Conservation (phyloP, 2,329 filamentous ascomycete genomes). For the Decorospora gaudefroyi region DNA sequence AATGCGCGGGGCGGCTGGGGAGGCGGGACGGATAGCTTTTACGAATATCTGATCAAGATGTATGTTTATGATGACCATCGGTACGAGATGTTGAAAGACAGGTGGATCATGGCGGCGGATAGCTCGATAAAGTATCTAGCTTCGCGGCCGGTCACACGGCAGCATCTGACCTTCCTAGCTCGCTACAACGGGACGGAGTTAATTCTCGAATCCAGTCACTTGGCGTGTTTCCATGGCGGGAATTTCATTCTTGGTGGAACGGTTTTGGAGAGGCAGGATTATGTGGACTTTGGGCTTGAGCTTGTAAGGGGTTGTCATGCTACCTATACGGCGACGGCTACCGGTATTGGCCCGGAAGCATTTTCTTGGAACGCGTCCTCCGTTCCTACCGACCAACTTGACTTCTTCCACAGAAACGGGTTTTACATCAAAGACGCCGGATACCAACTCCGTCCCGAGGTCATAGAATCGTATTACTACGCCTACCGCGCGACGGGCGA, state of each 20-base stretch:
- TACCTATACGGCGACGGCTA: slow-evolving; percentile 70
- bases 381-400: slow-evolving; percentile 48
- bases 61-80: slow-evolving; percentile 73
- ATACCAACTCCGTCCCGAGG: slow-evolving; percentile 78
- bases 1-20: slow-evolving; percentile 75
- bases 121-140: slow-evolving; percentile 73
- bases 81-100: slow-evolving; percentile 69
- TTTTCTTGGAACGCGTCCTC: slow-evolving; percentile 47
- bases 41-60: slow-evolving; percentile 93
- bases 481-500: slow-evolving; percentile 80
- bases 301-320: slow-evolving; percentile 74
- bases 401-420: slow-evolving; percentile 68
- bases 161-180: slow-evolving; percentile 74
- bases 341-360: slow-evolving; percentile 75
- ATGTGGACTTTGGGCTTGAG: slow-evolving; percentile 73
- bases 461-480: slow-evolving; percentile 84
- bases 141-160: slow-evolving; percentile 67
- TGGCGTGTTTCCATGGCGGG: slow-evolving; percentile 83
- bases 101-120: slow-evolving; percentile 74
- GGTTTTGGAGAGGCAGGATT: slow-evolving; percentile 66
- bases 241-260: slow-evolving; percentile 83
- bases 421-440: slow-evolving; percentile 68
- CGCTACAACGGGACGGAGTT: slow-evolving; percentile 56
- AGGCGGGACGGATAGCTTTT: slow-evolving; percentile 78
- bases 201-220: slow-evolving; percentile 50